Evolutionary conservation across 129 eudicot genomes (phyloP).

Genomic region (Artemisia argyi): DNA sequence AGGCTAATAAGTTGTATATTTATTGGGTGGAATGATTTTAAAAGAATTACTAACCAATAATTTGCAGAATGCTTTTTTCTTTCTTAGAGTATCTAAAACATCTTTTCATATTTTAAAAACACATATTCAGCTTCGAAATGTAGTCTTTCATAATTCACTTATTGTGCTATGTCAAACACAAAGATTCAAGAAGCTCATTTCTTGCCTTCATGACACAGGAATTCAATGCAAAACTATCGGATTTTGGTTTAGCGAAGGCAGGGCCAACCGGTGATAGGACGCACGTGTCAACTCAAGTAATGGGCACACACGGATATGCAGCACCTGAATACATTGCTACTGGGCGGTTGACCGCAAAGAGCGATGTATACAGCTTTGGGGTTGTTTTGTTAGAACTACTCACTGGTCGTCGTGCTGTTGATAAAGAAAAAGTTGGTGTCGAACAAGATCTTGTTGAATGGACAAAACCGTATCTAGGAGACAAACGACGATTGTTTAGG

Average conservation of each 20-base stretch:
- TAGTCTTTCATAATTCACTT: too few relatives aligned
- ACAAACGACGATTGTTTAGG: conserved; percentile 69
- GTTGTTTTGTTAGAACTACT: conserved; percentile 83
- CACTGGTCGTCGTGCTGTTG: conserved; percentile 88
- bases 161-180: too few relatives aligned
- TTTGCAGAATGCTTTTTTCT: too few relatives aligned
- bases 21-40: too few relatives aligned
- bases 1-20: too few relatives aligned
- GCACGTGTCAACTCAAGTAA: conserved; percentile 92
- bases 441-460: conserved; percentile 92
- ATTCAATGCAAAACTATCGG: conserved; percentile 83
- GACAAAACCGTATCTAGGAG: conserved; percentile 87
- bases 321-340: conserved; percentile 96
- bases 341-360: conserved; percentile 79
- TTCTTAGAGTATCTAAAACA: too few relatives aligned
- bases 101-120: too few relatives aligned
- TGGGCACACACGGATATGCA: conserved; percentile 96
- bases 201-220: conserved; percentile 50
- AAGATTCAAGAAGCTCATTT: not conserved
- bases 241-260: conserved; percentile 92
- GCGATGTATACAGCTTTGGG: conserved; percentile 95
- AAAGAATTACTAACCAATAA: too few relatives aligned
- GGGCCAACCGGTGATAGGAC: conserved; percentile 93
- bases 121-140: too few relatives aligned
- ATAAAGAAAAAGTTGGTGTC: conserved; percentile 52